These are phyloP conservation scores for Tolypocladium sp. DNA, from an alignment of 2,329 filamentous ascomycete species.

Conservation along the genomic window DNA sequence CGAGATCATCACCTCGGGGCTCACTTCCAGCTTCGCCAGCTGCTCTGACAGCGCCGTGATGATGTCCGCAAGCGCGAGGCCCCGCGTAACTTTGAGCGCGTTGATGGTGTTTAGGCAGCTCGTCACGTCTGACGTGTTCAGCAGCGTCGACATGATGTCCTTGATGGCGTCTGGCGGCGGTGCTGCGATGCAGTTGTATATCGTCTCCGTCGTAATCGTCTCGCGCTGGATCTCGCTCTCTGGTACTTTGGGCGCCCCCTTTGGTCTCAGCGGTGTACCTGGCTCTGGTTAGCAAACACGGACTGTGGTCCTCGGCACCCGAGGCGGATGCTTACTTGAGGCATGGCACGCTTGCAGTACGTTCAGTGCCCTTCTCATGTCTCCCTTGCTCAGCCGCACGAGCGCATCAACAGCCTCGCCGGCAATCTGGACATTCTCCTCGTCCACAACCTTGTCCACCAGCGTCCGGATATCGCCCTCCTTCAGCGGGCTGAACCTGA, in stretches of 20 bases:
- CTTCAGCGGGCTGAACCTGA: slow-evolving; percentile 89
- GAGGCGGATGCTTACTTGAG: slow-evolving; percentile 52
- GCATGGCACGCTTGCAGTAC: slow-evolving; percentile 95
- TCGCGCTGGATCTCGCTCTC: slow-evolving; percentile 65
- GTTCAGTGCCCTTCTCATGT: slow-evolving; percentile 92
- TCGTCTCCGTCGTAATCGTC: slow-evolving; percentile 76
- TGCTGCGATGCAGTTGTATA: slow-evolving; percentile 95
- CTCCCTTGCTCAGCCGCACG: slow-evolving; percentile 81
- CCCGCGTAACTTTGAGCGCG: slow-evolving; percentile 74
- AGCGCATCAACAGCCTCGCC: slow-evolving; percentile 73
- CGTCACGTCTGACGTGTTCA: slow-evolving; percentile 79
- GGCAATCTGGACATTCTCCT: slow-evolving; percentile 78
- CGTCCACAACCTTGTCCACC: slow-evolving; percentile 82
- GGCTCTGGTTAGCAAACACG: slow-evolving; percentile 3
- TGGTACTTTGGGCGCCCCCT: slow-evolving; percentile 48
- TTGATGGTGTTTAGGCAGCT: slow-evolving; percentile 84
- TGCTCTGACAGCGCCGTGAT: slow-evolving; percentile 80
- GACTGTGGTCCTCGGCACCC: not conserved
- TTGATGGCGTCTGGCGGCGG: slow-evolving; percentile 84
- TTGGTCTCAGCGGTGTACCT: slow-evolving; percentile 60
- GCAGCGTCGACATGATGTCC: slow-evolving; percentile 73
- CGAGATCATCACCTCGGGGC: slow-evolving; percentile 74
- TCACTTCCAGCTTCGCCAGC: slow-evolving; percentile 72
- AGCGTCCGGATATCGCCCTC: slow-evolving; percentile 75
- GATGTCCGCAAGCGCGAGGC: slow-evolving; percentile 87